Percentiles rank a stretch among this genome's conserved stretches.
These are phyloP conservation scores for Nemania sp. DNA, from an alignment of 2,329 filamentous ascomycete species.

Conservation along the genomic window DNA sequence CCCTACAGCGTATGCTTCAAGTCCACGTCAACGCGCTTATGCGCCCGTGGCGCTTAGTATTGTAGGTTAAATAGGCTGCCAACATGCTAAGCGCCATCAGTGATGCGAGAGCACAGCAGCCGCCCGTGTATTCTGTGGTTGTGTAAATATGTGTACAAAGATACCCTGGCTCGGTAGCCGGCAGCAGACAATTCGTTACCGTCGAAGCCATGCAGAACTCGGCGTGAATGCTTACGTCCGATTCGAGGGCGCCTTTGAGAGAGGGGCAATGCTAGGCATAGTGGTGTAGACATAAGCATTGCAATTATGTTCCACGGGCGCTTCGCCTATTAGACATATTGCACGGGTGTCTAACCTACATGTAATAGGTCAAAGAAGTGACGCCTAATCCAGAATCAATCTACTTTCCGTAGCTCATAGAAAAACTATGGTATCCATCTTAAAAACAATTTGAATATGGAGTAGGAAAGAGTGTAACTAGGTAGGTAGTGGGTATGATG, in stretches of 20 bases:
- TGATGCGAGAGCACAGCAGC: not conserved
- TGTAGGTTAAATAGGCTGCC: not conserved
- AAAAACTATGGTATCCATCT: no score
- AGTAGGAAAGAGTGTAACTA: no score
- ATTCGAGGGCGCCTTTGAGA: not conserved
- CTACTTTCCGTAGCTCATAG: no score
- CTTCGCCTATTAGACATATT: no score
- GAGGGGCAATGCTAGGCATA: no score
- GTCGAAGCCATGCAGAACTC: not conserved
- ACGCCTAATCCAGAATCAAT: no score
- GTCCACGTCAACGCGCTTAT: constrained; percentile 30
- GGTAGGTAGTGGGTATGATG: no score
- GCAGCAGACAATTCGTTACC: constrained; percentile 6
- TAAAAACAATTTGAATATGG: no score
- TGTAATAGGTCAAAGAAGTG: no score
- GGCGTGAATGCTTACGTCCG: not conserved
- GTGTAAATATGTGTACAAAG: not conserved
- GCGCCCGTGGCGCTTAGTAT: constrained; percentile 18
- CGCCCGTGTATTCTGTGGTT: not conserved
- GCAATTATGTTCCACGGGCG: no score
- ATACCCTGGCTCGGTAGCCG: constrained; percentile 9
- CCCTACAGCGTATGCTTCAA: not conserved
- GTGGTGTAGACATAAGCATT: no score
- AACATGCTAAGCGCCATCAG: constrained; percentile 22
- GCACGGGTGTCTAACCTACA: no score